Evolutionary conservation across 2,329 filamentous ascomycete species (phyloP), one percentile per base, ranked within the genome.

Genomic region (Cercospora janseana): DNA sequence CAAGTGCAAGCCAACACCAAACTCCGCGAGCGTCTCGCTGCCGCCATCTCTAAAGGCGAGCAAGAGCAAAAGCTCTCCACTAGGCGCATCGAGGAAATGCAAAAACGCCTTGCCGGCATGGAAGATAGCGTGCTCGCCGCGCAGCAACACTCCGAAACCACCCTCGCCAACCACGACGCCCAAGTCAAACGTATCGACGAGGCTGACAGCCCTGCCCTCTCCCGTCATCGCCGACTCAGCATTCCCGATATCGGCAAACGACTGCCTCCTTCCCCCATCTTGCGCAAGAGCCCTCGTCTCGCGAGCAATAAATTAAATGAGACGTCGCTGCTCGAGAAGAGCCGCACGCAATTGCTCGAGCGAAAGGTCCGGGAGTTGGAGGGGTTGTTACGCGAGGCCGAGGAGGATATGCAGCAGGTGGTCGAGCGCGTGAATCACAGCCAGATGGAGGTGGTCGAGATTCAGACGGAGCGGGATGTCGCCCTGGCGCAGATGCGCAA

Each of bases 121-220:
- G 93, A 97, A 67, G 91, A 97, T 54, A 82, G 86, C 61, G 80
- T 98, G 16, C 78, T 94, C 46, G 73, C 81, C 15, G 89, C 92
- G 1, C 92, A 97, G 69, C 85, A 88, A 49, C 81, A 86, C 15
- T 92, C 89, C 0, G 93, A 98, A 67, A 90, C 92, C 41, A 84
- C 85, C 29, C 82, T 97, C 50, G 74, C 81, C 34, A 84, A 83
- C 41, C 90, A 96, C 64, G 93, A 97, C 68, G 88, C 93, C 28
- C 90, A 96, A 69, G 79, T 95, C 28, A 75, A 80, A 13, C 75
- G 79, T 16, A 73, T 97, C 47, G 85, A 86, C 59, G 88, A 94
- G 49, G 86, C 82, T 52, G 84, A 93, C 64, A 88, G 81, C 64
- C 76, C 77, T 13, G 87, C 93, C 63, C 79, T 97, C 24, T 83